Conservation (phyloP, 2,329 filamentous ascomycete species). For the Parasarocladium wereldwijsianum region DNA sequence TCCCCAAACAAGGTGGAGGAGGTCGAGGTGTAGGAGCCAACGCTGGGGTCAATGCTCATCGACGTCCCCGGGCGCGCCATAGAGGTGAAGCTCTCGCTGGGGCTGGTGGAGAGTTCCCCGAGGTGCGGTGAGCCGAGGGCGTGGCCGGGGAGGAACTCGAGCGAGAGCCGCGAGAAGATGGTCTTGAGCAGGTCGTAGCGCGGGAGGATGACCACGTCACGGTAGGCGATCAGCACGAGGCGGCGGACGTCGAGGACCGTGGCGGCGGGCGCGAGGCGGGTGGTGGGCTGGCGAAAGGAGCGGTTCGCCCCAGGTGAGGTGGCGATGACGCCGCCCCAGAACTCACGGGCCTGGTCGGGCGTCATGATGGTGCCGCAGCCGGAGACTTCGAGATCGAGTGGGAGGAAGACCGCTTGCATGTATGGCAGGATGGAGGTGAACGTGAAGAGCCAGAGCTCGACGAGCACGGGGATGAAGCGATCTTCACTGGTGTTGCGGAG, state of each 20-base stretch:
- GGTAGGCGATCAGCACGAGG: conserved; percentile 74
- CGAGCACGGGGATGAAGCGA: conserved; percentile 73
- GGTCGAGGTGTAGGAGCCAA: conserved; percentile 69
- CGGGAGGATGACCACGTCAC: conserved; percentile 77
- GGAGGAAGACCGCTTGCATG: conserved; percentile 88
- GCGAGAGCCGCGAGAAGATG: conserved; percentile 76
- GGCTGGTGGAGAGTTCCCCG: conserved; percentile 33
- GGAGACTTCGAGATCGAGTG: conserved; percentile 83
- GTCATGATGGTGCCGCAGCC: conserved; percentile 70
- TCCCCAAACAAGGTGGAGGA: conserved; percentile 66
- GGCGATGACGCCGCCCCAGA: conserved; percentile 63
- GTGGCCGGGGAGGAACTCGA: conserved; percentile 55
- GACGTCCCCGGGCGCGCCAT: conserved; percentile 54
- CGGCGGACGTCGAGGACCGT: conserved; percentile 69
- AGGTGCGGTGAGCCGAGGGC: conserved; percentile 35
- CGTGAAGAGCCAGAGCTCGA: conserved; percentile 87
- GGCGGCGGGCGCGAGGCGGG: conserved; percentile 30
- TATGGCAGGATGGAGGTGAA: conserved; percentile 86
- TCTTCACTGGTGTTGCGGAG: conserved; percentile 70
- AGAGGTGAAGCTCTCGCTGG: conserved; percentile 28
- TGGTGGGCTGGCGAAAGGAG: not conserved
- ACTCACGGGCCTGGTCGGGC: conserved; percentile 66
- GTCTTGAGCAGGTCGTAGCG: conserved; percentile 79
- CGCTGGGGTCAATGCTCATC: conserved; percentile 56
- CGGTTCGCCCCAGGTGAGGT: conserved; percentile 15